These are phyloP conservation scores for Xylariales sp. DNA, from an alignment of 2,329 filamentous ascomycete genomes.

Conservation along the genomic window DNA sequence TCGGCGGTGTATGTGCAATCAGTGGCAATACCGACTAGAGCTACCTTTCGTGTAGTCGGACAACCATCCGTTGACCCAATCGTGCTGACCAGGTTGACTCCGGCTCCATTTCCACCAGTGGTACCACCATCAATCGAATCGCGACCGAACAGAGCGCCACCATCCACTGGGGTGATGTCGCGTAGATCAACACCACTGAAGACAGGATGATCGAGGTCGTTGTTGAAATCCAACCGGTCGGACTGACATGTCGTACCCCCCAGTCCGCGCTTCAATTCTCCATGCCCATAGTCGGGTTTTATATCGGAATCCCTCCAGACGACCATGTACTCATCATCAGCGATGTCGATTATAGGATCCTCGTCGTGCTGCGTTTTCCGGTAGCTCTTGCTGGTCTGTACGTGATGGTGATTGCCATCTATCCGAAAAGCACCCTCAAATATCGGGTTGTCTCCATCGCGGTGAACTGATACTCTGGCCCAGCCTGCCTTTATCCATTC, in stretches of 20 bases:
- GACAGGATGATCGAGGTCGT: conserved; percentile 64
- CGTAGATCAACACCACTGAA: conserved; percentile 47
- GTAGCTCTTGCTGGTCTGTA: conserved; percentile 74
- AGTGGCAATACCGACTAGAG: conserved; percentile 84
- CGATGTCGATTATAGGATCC: conserved; percentile 62
- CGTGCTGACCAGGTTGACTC: conserved; percentile 69
- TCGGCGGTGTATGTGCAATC: conserved; percentile 81
- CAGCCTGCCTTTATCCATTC: conserved; percentile 81
- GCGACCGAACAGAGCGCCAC: conserved; percentile 66
- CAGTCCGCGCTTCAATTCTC: conserved; percentile 58
- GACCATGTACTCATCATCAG: conserved; percentile 72
- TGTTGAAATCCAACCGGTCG: conserved; percentile 77
- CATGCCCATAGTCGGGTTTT: conserved; percentile 35
- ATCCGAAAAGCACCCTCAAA: conserved; percentile 90
- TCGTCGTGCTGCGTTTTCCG: conserved; percentile 62
- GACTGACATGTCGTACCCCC: conserved; percentile 58
- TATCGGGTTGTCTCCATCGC: conserved; percentile 71
- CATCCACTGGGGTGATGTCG: conserved; percentile 55
- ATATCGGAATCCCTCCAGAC: conserved; percentile 92
- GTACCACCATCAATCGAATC: conserved; percentile 67
- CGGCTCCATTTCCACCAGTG: conserved; percentile 68
- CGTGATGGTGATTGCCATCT: conserved; percentile 77
- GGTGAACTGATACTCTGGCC: conserved; percentile 74
- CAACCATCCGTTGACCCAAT: conserved; percentile 85
- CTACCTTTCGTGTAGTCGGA: conserved; percentile 84